Evolutionary conservation across 352 stramenopile genomes (phyloP), one percentile per base, ranked within the genome.

Genomic region (Pythium folliculosum): DNA sequence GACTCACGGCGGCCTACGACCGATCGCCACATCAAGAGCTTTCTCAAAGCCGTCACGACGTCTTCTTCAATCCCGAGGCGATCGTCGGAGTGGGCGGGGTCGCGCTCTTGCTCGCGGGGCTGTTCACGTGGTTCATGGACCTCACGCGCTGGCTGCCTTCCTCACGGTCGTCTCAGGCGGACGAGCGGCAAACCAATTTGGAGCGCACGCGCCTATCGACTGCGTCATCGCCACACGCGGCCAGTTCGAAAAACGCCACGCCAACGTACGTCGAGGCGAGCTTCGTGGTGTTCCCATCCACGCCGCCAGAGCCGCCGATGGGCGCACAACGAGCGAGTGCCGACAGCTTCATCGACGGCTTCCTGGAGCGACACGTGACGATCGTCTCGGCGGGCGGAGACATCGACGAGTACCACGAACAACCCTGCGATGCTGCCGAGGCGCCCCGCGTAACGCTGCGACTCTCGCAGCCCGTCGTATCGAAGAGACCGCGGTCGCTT

Each of bases 1-100:
- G 78, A 13, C 86, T 89, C 63, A 89, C 81, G 30, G 77, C 80
- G 19, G 17, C 30, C 4, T 59, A 21, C 22, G 80, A 86, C 35
- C 70, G 80, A 17, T 67, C 81, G 16, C 53, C 52, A 0, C 77
- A 71, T 60, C 74, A 77, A 22, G 63, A 76, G 7, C 66, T 72
- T 25, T 73, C 76, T 27, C 72, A 78, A 38, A 63, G 70, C 35
- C 74, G 72, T 12, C 63, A 72, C 16, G 69, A 81, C n/a, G 57
- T 72, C n/a, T 66, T 64, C 17, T 27, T 74, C 0, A 60, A 74
- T 23, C 63, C 62, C n/a, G 49, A 68, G 19, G 66, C 59, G 1
- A 61, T 75, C 1, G 40, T 76, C 19, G 48, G 65, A 0, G 50
- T 64, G 2, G 60, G 48, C 3, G 50, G 65, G 0, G 70, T 75